Evolutionary conservation across 2,329 filamentous ascomycete species (phyloP).

Genomic region (Stemphylium vesicarium): DNA sequence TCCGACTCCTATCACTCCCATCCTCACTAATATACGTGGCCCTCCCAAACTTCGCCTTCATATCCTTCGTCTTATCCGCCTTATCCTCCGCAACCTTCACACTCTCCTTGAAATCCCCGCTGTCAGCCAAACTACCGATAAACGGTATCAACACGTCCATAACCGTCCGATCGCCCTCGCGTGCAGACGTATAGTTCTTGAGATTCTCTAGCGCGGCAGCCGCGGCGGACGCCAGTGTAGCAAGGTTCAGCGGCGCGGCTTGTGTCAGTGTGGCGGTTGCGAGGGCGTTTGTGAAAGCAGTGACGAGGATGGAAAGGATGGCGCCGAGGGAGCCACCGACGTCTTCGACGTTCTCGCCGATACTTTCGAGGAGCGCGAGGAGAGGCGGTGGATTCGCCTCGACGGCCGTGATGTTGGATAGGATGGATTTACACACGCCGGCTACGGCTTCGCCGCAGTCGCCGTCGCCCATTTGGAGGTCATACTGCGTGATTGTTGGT

Average conservation of each 20-base stretch:
- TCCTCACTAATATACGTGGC: slow-evolving; percentile 79
- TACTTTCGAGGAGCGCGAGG: slow-evolving; percentile 64
- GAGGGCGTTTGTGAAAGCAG: slow-evolving; percentile 66
- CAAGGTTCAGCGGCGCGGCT: slow-evolving; percentile 41
- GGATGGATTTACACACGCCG: slow-evolving; percentile 71
- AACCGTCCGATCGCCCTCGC: slow-evolving; percentile 85
- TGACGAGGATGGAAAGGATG: slow-evolving; percentile 85
- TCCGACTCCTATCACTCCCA: slow-evolving; percentile 57
- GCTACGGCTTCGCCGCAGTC: slow-evolving; percentile 74
- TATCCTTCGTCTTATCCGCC: slow-evolving; percentile 82
- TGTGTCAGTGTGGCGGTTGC: slow-evolving; percentile 35
- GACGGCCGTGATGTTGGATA: slow-evolving; percentile 58
- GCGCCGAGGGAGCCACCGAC: slow-evolving; percentile 79
- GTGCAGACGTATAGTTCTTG: slow-evolving; percentile 79
- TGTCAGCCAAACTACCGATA: slow-evolving; percentile 69
- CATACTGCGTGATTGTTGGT: slow-evolving; percentile 69
- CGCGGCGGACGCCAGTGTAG: slow-evolving; percentile 50
- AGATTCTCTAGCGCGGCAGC: slow-evolving; percentile 53
- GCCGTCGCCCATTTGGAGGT: slow-evolving; percentile 86
- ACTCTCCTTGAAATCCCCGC: slow-evolving; percentile 71
- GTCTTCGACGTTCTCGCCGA: slow-evolving; percentile 68
- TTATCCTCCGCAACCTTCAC: slow-evolving; percentile 76
- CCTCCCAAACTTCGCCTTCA: slow-evolving; percentile 85
- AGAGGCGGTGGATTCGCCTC: slow-evolving; percentile 58
- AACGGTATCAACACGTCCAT: slow-evolving; percentile 92